These are phyloP conservation scores for Tricholoma sp. DNA, from an alignment of 768 basidiomycete genomes.

Conservation along the genomic window DNA sequence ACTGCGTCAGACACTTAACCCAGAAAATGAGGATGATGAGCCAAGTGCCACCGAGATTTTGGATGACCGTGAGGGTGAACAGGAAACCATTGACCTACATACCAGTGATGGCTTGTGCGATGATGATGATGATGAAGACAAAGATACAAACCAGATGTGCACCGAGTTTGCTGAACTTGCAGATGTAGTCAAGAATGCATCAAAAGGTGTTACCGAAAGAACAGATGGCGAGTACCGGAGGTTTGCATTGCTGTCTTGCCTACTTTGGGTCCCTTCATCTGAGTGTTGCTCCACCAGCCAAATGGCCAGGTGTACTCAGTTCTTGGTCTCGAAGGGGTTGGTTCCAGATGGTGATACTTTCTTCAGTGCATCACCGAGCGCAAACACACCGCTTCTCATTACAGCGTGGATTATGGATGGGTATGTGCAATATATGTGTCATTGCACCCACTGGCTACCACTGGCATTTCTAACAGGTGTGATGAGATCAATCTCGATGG, in stretches of 20 bases:
- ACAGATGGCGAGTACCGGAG: slow-evolving; percentile 23
- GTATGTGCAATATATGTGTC: too few species aligned
- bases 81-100: slow-evolving; percentile 9
- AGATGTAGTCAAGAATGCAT: slow-evolving; percentile 10
- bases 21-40: background rate
- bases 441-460: too few species aligned
- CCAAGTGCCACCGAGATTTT: slow-evolving; percentile 10
- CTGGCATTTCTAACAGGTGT: too few species aligned
- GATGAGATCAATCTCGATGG: too few species aligned
- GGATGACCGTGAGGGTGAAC: slow-evolving; percentile 19
- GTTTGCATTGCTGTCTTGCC: slow-evolving; percentile 14
- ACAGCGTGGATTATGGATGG: too few species aligned
- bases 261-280: too few species aligned
- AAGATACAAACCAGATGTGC: background rate
- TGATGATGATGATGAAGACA: slow-evolving; percentile 4
- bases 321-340: slow-evolving; percentile 11
- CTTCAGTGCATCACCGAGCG: slow-evolving; percentile 12
- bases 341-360: slow-evolving; percentile 12
- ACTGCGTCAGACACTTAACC: background rate
- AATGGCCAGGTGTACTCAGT: slow-evolving; percentile 13
- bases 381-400: slow-evolving; percentile 17
- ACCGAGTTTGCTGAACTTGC: background rate
- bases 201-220: slow-evolving; percentile 27
- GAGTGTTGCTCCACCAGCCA: slow-evolving; percentile 8
- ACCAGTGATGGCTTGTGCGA: background rate